A percentile compares a stretch with the other conserved stretches of the same genome.
phyloP scores from a whole-genome alignment of 1,284 basidiomycete species.

The Irpex rosettiformis region DNA sequence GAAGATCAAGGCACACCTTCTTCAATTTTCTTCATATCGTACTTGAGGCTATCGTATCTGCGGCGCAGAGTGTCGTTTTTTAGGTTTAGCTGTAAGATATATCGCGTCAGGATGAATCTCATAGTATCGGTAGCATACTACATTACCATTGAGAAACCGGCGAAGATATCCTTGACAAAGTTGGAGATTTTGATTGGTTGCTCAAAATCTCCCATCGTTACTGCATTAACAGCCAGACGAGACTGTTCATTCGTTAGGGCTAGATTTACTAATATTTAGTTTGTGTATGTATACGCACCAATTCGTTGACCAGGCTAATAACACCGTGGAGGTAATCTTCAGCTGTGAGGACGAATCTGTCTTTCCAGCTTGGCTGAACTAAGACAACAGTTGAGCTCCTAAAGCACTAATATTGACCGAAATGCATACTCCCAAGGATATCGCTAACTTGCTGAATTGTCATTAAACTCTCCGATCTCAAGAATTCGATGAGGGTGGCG shows the following conservation, averaged over 20 bases:
- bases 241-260: conserved; percentile 45
- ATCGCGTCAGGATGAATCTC: neutral
- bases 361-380: conserved; percentile 74
- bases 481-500: conserved; percentile 62
- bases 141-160: conserved; percentile 77
- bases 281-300: too few species aligned
- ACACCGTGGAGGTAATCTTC: conserved; percentile 88
- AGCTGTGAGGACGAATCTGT: conserved; percentile 59
- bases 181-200: conserved; percentile 75
- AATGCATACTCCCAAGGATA: conserved; percentile 60
- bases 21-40: conserved; percentile 88
- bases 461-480: conserved; percentile 57
- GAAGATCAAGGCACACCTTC: conserved; percentile 49
- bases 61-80: conserved; percentile 80
- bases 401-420: neutral
- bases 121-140: neutral
- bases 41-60: conserved; percentile 80
- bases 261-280: too few species aligned
- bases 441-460: conserved; percentile 50
- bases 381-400: conserved; percentile 8
- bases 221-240: conserved; percentile 77
- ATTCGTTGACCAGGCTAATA: conserved; percentile 78
- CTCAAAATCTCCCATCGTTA: conserved; percentile 79
- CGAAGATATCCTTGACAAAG: conserved; percentile 81
- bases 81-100: conserved; percentile 65